Evolutionary conservation across 2,329 filamentous ascomycete species (phyloP), one percentile per base, ranked within the genome.

Genomic region (Mariannaea sp.): DNA sequence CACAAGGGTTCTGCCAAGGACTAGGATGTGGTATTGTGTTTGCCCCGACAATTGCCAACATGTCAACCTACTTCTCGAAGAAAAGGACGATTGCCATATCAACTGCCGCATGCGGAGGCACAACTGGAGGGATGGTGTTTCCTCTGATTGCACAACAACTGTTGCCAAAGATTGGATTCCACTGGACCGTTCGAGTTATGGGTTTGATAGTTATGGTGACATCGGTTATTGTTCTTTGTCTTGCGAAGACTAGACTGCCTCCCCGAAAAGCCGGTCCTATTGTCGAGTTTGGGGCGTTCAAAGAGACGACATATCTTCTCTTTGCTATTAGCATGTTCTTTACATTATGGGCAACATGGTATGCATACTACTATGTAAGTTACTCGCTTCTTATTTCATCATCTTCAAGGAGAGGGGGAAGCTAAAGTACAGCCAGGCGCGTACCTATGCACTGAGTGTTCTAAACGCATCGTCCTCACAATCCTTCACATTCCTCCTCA

Each of bases 61-160:
- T 83, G 8, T 75, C 81, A 12, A 85, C 83, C 0, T 87, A 86
- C 49, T 89, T 88, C 59, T 74, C 73, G 7, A 78, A 69, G n/a
- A 80, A 80, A n/a, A 76, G 81, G 4, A 78, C 78, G 0, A 71
- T 87, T 2, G 86, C 85, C 1, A 75, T 88, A 14, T 83, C 83
- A 0, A 75, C 86, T 7, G 77, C 77, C 8, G 82, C 84, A 0
- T 80, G 79, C 0, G 87, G 87, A 1, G 83, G 82, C 20, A 79
- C 79, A 0, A 80, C 80, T 0, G 87, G 86, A 1, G 85, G 85
- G 0, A 71, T 88, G 17, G 75, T 88, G 3, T 89, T 86, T 64
- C 85, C 86, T 0, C 73, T 82, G 2, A 76, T 83, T 14, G 75
- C 80, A 1, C 74, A 78, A 61, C 78, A 83, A 48, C 69, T 88